Conservation (phyloP, 345 rosid species). For the Geranium rotundifolium region DNA sequence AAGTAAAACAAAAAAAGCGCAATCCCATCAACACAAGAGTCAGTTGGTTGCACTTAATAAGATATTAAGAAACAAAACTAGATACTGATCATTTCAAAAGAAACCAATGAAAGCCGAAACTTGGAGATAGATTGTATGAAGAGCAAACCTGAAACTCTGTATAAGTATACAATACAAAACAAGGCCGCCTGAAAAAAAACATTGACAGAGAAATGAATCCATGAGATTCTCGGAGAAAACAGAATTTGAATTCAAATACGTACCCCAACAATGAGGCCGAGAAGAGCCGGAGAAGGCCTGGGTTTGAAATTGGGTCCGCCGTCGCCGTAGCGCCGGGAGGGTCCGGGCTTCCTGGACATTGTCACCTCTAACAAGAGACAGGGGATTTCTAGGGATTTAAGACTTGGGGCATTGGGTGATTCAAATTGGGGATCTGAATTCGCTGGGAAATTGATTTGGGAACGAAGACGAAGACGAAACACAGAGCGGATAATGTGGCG, state of each 20-base stretch:
- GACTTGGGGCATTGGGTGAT: background rate
- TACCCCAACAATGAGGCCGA: background rate
- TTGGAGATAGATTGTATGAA: background rate
- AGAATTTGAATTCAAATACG: background rate
- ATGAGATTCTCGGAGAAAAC: background rate
- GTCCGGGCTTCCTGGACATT: background rate
- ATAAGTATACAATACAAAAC: background rate
- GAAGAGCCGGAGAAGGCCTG: background rate
- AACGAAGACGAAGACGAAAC: background rate
- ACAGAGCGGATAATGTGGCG: background rate
- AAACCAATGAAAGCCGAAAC: no score
- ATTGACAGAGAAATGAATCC: background rate
- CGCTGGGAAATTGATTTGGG: background rate
- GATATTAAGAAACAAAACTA: no score
- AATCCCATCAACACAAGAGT: background rate
- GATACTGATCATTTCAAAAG: no score
- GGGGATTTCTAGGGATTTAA: background rate
- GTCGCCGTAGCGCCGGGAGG: background rate
- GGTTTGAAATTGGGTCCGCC: background rate
- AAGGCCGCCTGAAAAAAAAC: background rate
- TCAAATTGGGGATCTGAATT: background rate
- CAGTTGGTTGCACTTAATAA: background rate
- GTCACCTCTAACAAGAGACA: no score
- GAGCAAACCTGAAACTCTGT: background rate
- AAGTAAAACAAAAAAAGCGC: background rate